Conservation (phyloP, 1,139 yeast genomes). For the Magnusiomyces clavatus region DNA sequence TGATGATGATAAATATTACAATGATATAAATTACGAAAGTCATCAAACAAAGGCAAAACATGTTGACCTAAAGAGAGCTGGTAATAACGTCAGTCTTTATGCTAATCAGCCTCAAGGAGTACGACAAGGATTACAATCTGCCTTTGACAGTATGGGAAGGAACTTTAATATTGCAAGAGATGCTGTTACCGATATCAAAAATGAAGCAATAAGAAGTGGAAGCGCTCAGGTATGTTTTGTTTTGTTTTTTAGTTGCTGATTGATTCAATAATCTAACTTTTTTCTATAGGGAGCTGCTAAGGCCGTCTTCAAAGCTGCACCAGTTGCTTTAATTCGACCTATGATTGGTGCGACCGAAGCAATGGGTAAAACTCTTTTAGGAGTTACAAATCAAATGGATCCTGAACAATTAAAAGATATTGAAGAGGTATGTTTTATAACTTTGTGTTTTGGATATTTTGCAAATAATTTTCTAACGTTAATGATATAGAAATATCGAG, state of each 20-base stretch:
- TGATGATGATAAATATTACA: slow-evolving; percentile 19
- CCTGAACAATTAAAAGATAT: slow-evolving; percentile 46
- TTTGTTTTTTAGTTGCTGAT: background rate
- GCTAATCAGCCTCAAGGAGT: slow-evolving; percentile 75
- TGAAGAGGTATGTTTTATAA: slow-evolving; percentile 34
- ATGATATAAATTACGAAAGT: too few species aligned
- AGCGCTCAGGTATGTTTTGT: slow-evolving; percentile 39
- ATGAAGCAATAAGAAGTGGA: slow-evolving; percentile 46
- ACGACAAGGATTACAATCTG: slow-evolving; percentile 63
- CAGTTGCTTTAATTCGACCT: slow-evolving; percentile 74
- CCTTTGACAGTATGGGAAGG: slow-evolving; percentile 63
- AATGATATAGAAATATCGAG: background rate
- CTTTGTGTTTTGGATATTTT: background rate
- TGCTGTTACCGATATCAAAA: slow-evolving; percentile 52
- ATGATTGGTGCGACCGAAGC: slow-evolving; percentile 93
- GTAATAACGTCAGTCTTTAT: slow-evolving; percentile 51
- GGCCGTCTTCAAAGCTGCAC: slow-evolving; percentile 69
- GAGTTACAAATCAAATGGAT: slow-evolving; percentile 74
- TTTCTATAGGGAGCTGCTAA: slow-evolving; percentile 43
- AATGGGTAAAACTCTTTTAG: slow-evolving; percentile 71
- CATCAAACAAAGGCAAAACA: too few species aligned
- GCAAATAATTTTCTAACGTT: background rate
- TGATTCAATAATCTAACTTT: background rate
- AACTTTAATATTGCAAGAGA: slow-evolving; percentile 61
- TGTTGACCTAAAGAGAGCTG: background rate